These are phyloP conservation scores for Fusarium virguliforme DNA, from an alignment of 2,329 filamentous ascomycete genomes.

Conservation along the genomic window DNA sequence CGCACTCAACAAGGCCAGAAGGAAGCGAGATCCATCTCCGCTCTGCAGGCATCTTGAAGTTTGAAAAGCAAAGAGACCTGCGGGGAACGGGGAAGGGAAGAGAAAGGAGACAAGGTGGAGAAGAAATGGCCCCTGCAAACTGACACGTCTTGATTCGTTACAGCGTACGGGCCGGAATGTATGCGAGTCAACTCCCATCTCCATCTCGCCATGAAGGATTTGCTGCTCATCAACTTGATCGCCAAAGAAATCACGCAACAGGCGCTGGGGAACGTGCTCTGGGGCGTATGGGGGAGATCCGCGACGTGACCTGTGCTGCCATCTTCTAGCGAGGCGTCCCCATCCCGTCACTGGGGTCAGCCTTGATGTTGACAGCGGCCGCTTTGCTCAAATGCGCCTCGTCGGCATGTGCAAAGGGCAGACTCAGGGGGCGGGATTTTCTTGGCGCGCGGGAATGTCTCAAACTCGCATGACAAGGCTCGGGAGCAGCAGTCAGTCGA, in stretches of 20 bases:
- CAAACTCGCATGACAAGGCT: background rate
- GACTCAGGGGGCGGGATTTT: conserved; percentile 3
- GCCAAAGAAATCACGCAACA: conserved; percentile 74
- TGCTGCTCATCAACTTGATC: conserved; percentile 60
- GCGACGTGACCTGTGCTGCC: conserved; percentile 79
- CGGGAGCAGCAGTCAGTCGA: background rate
- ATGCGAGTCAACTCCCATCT: conserved; percentile 82
- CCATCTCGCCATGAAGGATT: conserved; percentile 65
- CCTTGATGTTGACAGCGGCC: conserved; percentile 64
- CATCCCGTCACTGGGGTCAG: conserved; percentile 81
- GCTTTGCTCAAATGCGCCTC: conserved; percentile 13
- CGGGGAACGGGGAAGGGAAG: background rate
- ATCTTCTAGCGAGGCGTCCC: conserved; percentile 82
- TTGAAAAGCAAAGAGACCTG: background rate
- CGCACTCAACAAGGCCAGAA: background rate
- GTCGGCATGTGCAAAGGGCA: background rate
- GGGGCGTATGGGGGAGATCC: conserved; percentile 58
- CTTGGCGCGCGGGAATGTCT: conserved; percentile 16
- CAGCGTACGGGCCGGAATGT: conserved; percentile 80
- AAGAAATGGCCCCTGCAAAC: background rate
- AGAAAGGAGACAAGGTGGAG: background rate
- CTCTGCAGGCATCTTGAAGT: background rate
- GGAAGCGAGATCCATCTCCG: background rate
- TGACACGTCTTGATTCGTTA: conserved; percentile 70
- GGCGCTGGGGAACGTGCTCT: conserved; percentile 71